These are phyloP conservation scores for Prunus mume DNA, from an alignment of 306 rosid genomes.

Conservation along the genomic window DNA sequence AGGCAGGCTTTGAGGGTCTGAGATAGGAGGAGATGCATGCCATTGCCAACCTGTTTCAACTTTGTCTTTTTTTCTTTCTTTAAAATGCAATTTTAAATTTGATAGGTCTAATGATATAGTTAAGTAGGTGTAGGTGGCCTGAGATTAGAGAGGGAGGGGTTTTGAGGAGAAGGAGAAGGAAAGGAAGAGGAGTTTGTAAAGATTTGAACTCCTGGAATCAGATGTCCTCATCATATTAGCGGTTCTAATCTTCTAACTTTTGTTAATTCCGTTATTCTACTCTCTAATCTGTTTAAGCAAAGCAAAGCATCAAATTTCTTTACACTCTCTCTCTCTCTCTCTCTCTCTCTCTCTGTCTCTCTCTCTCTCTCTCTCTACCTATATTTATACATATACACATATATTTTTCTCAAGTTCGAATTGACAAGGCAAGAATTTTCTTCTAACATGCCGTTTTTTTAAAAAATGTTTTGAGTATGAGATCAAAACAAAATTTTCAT, in stretches of 20 bases:
- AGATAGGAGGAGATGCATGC: slow-evolving; percentile 32
- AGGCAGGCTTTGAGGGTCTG: slow-evolving; percentile 45
- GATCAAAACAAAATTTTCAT: too few relatives aligned
- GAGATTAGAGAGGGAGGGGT: slow-evolving; percentile 35
- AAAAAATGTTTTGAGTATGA: too few relatives aligned
- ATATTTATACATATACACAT: not conserved
- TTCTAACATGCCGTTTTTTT: too few relatives aligned
- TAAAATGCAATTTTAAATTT: slow-evolving; percentile 37
- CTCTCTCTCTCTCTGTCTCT: not conserved
- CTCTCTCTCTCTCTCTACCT: not conserved
- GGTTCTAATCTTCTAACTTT: slow-evolving; percentile 40
- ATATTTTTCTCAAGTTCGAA: not conserved
- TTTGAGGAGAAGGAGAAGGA: not conserved
- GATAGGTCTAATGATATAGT: slow-evolving; percentile 34
- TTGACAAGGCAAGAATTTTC: slow-evolving; percentile 8
- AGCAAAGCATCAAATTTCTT: slow-evolving; percentile 42
- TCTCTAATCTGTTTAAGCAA: slow-evolving; percentile 25
- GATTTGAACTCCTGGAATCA: slow-evolving; percentile 35
- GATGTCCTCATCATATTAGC: slow-evolving; percentile 36
- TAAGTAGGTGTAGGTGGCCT: slow-evolving; percentile 32
- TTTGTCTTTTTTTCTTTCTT: slow-evolving; percentile 38
- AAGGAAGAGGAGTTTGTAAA: slow-evolving; percentile 36
- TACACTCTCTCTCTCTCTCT: not conserved
- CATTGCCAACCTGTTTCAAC: slow-evolving; percentile 33
- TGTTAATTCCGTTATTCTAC: slow-evolving; percentile 8